phyloP scores from a whole-genome alignment of 2,329 filamentous ascomycete genomes.

The Talaromyces sp. region DNA sequence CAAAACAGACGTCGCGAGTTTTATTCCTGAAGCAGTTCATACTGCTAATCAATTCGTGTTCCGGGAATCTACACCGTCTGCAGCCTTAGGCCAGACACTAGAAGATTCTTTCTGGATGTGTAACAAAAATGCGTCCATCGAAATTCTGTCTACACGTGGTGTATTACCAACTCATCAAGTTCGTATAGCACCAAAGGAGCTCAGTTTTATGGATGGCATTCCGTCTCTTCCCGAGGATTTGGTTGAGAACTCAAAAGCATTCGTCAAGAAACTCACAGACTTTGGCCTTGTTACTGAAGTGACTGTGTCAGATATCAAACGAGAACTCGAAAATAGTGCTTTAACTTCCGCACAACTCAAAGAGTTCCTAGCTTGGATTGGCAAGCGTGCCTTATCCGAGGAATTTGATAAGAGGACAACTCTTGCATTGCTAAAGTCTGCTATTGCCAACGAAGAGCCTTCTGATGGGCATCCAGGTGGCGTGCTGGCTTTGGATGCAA shows the following conservation, averaged over 20 bases:
- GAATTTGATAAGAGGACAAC: slow-evolving; percentile 68
- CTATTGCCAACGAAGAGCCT: slow-evolving; percentile 53
- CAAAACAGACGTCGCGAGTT: slow-evolving; percentile 59
- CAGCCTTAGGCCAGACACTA: slow-evolving; percentile 75
- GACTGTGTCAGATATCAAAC: slow-evolving; percentile 77
- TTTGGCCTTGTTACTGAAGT: slow-evolving; percentile 85
- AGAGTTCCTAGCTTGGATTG: slow-evolving; percentile 81
- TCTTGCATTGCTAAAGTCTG: slow-evolving; percentile 69
- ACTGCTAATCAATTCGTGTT: slow-evolving; percentile 84
- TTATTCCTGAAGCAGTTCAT: slow-evolving; percentile 75
- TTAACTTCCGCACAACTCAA: slow-evolving; percentile 71
- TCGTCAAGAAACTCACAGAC: slow-evolving; percentile 74
- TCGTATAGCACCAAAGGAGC: slow-evolving; percentile 65
- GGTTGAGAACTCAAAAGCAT: slow-evolving; percentile 59
- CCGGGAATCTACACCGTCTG: slow-evolving; percentile 81
- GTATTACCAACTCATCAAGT: slow-evolving; percentile 80
- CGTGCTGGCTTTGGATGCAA: slow-evolving; percentile 71
- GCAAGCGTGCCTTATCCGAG: slow-evolving; percentile 63
- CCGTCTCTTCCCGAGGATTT: slow-evolving; percentile 77
- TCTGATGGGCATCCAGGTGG: slow-evolving; percentile 56
- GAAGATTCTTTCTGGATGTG: slow-evolving; percentile 96
- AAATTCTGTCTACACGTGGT: slow-evolving; percentile 82
- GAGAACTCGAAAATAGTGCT: slow-evolving; percentile 76
- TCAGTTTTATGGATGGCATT: slow-evolving; percentile 81
- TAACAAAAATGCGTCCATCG: slow-evolving; percentile 74